Conservation (phyloP, 1,139 yeast species). For the Suhomyces bolitotheri region DNA sequence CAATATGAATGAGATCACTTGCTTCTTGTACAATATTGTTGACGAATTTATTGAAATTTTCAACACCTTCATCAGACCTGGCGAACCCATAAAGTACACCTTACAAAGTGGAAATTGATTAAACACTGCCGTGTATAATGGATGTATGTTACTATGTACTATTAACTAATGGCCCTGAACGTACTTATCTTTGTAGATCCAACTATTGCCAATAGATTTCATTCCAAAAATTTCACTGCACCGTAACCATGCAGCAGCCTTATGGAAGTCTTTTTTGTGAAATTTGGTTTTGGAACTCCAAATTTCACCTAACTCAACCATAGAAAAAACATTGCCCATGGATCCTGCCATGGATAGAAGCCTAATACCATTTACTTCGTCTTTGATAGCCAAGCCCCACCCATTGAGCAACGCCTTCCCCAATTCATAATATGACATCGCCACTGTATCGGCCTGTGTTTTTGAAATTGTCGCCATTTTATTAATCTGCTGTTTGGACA, state of each 20-base stretch:
- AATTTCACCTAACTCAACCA: slow-evolving; percentile 69
- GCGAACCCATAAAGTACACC: slow-evolving; percentile 16
- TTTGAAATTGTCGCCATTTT: slow-evolving; percentile 30
- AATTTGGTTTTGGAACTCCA: slow-evolving; percentile 60
- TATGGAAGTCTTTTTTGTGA: slow-evolving; percentile 57
- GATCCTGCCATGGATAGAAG: slow-evolving; percentile 67
- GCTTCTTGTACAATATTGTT: slow-evolving; percentile 32
- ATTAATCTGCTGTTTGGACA: slow-evolving; percentile 28
- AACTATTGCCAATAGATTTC: slow-evolving; percentile 66
- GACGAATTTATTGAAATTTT: slow-evolving; percentile 36
- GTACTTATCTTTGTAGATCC: slow-evolving; percentile 79
- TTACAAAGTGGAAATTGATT: slow-evolving; percentile 15
- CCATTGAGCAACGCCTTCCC: slow-evolving; percentile 64
- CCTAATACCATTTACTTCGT: slow-evolving; percentile 59
- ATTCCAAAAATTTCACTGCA: slow-evolving; percentile 67
- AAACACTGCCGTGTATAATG: too few species aligned
- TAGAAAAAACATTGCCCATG: slow-evolving; percentile 68
- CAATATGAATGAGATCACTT: slow-evolving; percentile 33
- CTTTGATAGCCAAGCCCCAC: slow-evolving; percentile 54
- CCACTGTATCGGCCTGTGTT: slow-evolving; percentile 31
- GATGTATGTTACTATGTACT: neutral
- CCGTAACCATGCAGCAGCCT: slow-evolving; percentile 75
- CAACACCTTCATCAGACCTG: slow-evolving; percentile 19
- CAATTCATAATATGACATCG: slow-evolving; percentile 51
- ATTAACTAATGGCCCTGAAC: slow-evolving; percentile 2